A percentile compares a stretch with the other conserved stretches of the same genome.
Evolutionary conservation across 1,139 yeast genomes (phyloP).

Genomic region (Debaryomyces fabryi): DNA sequence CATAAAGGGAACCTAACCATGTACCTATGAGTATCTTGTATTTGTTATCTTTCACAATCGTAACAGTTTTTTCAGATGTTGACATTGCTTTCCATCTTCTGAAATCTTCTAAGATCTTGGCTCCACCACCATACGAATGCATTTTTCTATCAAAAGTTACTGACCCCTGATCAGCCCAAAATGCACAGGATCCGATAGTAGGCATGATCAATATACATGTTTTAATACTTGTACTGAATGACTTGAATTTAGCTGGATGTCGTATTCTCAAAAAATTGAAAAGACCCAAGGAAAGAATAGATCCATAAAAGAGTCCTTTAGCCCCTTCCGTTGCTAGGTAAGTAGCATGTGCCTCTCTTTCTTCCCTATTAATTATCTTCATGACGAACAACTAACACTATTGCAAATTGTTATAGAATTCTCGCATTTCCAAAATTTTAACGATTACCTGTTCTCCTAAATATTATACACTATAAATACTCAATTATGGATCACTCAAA

Average conservation of each 20-base stretch:
- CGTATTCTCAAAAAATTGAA: constrained; percentile 36
- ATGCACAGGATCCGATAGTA: constrained; percentile 41
- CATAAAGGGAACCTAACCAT: constrained; percentile 88
- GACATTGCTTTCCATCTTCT: constrained; percentile 55
- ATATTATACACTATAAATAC: neutral
- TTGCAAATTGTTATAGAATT: neutral
- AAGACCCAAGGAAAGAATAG: constrained; percentile 35
- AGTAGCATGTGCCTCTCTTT: constrained; percentile 44
- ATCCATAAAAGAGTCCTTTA: constrained; percentile 46
- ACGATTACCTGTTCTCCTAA: neutral
- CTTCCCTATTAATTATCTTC: constrained; percentile 46
- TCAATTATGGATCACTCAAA: neutral
- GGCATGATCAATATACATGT: constrained; percentile 46
- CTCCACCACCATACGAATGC: constrained; percentile 38
- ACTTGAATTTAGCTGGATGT: constrained; percentile 37
- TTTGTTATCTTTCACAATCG: constrained; percentile 57
- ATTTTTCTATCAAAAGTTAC: constrained; percentile 46
- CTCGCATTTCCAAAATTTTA: neutral
- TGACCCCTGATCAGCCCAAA: constrained; percentile 54
- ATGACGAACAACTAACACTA: constrained; percentile 19
- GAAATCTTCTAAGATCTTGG: constrained; percentile 48
- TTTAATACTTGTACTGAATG: constrained; percentile 44
- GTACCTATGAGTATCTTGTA: constrained; percentile 75
- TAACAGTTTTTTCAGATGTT: constrained; percentile 45
- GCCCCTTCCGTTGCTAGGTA: constrained; percentile 41